Evolutionary conservation across 2,329 filamentous ascomycete genomes (phyloP).

Genomic region (Orbilia quercus): DNA sequence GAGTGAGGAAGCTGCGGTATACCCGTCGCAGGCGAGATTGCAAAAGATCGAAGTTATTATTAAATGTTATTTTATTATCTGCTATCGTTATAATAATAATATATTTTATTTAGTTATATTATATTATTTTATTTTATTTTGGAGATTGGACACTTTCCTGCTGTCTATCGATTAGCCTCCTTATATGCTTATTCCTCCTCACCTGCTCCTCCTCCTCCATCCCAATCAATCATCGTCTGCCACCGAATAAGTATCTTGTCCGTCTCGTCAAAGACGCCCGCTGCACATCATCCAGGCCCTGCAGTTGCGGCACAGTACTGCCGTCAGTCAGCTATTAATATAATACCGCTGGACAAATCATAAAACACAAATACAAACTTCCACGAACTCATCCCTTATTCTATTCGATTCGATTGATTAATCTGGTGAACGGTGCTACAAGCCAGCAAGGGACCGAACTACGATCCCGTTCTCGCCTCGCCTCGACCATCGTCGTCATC

Average conservation of each 20-base stretch:
- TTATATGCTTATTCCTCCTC: not conserved
- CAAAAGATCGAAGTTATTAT: slow-evolving; percentile 2
- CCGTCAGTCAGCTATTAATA: slow-evolving; percentile 25
- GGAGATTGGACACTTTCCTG: not conserved
- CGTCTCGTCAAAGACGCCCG: slow-evolving; percentile 9
- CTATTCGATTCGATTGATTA: no score
- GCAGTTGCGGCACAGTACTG: no score
- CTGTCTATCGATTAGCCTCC: no score
- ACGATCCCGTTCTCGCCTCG: slow-evolving; percentile 42
- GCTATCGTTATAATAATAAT: not conserved
- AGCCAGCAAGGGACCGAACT: slow-evolving; percentile 7
- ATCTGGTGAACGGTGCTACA: slow-evolving; percentile 37
- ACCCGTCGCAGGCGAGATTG: slow-evolving; percentile 17
- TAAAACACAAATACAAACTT: not conserved
- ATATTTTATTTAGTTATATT: not conserved
- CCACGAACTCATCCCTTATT: not conserved
- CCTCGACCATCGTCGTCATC: not conserved
- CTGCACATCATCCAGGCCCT: slow-evolving; percentile 26
- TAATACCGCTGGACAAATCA: slow-evolving; percentile 21
- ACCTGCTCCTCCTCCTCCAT: slow-evolving; percentile 1
- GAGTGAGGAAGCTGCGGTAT: no score
- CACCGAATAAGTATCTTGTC: not conserved
- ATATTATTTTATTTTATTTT: not conserved
- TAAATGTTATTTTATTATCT: slow-evolving; percentile 1
- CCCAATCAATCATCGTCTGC: not conserved